phyloP scores from a whole-genome alignment of 257 asterid genomes.

The Misopates orontium region DNA sequence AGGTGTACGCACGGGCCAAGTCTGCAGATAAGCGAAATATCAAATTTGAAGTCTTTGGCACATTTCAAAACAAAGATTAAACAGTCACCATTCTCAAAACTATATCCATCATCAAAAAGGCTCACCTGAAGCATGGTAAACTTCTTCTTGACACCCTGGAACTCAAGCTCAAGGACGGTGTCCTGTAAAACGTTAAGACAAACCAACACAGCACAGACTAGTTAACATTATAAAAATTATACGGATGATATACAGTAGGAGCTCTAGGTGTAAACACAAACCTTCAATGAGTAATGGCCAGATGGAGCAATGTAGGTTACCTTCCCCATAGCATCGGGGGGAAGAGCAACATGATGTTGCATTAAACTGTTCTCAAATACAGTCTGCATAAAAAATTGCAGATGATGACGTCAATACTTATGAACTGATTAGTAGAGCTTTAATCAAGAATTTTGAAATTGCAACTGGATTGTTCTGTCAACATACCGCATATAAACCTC shows the following conservation, averaged over 20 bases:
- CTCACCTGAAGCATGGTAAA: conserved; percentile 97
- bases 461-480: conserved; percentile 22
- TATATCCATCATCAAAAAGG: conserved; percentile 17
- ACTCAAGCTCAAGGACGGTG: conserved; percentile 97
- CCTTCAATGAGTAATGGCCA: conserved; percentile 93
- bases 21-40: conserved; percentile 48
- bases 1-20: conserved; percentile 98
- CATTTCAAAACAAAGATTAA: conserved; percentile 16
- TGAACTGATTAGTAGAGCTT: conserved; percentile 18
- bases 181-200: conserved; percentile 59
- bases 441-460: conserved; percentile 6
- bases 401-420: conserved; percentile 10
- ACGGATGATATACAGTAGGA: conserved; percentile 15
- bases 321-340: conserved; percentile 99
- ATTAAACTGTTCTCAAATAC: conserved; percentile 88
- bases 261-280: conserved; percentile 27
- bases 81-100: conserved; percentile 9
- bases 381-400: conserved; percentile 49
- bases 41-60: conserved; percentile 25
- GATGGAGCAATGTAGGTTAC: conserved; percentile 86
- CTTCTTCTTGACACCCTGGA: conserved; percentile 91
- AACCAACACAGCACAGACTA: conserved; percentile 17
- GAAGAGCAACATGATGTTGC: conserved; percentile 88
- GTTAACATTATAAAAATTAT: conserved; percentile 7
- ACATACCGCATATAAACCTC: conserved; percentile 96